Percentiles rank a stretch among this genome's conserved stretches.
Evolutionary conservation across 441 rosid genomes (phyloP).

Genomic region (Monsonia emarginata): DNA sequence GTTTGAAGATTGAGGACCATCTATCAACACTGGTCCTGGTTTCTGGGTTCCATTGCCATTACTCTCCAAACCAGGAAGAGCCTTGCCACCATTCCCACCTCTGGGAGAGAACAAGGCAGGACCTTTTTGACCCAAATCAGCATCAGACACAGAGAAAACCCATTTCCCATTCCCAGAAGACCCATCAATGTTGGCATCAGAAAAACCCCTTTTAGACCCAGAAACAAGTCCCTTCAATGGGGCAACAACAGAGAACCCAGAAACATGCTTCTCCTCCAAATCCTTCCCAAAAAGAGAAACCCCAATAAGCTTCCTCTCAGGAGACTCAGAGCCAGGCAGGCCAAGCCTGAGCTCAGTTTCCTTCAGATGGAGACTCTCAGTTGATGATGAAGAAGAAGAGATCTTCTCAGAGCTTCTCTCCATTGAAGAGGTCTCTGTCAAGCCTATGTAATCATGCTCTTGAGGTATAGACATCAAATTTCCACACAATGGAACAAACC

Average conservation of each 20-base stretch:
- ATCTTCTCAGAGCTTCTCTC: conserved; percentile 32
- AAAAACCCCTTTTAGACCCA: conserved; percentile 54
- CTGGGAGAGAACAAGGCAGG: conserved; percentile 34
- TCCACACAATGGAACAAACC: conserved; percentile 4
- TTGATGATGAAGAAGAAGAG: conserved; percentile 27
- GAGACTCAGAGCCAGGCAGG: conserved; percentile 45
- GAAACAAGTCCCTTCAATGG: conserved; percentile 34
- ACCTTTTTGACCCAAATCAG: conserved; percentile 30
- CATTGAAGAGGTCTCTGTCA: conserved; percentile 41
- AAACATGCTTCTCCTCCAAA: conserved; percentile 24
- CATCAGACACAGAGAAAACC: conserved; percentile 41
- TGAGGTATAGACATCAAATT: conserved; percentile 44
- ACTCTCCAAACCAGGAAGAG: conserved; percentile 10
- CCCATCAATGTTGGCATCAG: conserved; percentile 40
- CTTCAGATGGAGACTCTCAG: conserved; percentile 27
- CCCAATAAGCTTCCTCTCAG: conserved; percentile 33
- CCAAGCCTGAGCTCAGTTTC: conserved; percentile 64
- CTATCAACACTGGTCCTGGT: conserved; percentile 23
- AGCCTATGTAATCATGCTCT: conserved; percentile 65
- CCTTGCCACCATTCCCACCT: conserved; percentile 15
- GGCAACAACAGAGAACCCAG: conserved; percentile 19
- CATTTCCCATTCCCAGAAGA: conserved; percentile 25
- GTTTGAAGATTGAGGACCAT: conserved; percentile 28
- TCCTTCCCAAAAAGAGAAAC: conserved; percentile 44
- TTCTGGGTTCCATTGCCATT: conserved; percentile 22